Base-by-base conservation (phyloP, 169 alveolate species). In the Plasmodium knowlesi region DNA sequence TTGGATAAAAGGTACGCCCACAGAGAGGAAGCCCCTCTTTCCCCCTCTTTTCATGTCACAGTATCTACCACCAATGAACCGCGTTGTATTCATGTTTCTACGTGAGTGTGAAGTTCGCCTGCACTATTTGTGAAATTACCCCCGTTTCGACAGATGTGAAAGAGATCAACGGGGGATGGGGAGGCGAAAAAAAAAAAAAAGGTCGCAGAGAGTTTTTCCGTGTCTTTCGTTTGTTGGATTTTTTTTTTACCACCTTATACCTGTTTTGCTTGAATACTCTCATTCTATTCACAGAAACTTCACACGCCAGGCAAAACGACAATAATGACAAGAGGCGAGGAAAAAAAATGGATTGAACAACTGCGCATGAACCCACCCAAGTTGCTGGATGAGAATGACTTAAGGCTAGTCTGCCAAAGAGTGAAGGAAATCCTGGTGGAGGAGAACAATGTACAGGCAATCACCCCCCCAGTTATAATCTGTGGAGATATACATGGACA, bases 401-500 rank as follows among this genome's bases (percentile, higher is more conserved):
- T 99, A 72, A 98, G 97, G 94, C 96, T 97, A 67, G 97, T 99
- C 61, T 99, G 99, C 97, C 98, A 98, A 84, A 98, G 98, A 95
- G 99, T 99, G 12, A 98, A 98, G 92, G 99, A 98, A 84, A 98
- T 99, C 37, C 97, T 99, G 83, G 98, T 98, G 74, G 99, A 99
- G 95, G 99, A 99, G 82, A 96, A 98, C 72, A 99, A 99, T 95
- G 99, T 99, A 50, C 99, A 98, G 93, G 97, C 99, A 43, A 98
- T 99, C 14, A 98, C 98, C 84, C 98, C 99, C 3, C 99, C 99
- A 8, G 99, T 99, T 67, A 99, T 99, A 92, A 98, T 98, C 34
- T 98, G 99, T 93, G 99, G 99, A 73, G 99, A 99, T 95, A 98
- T 99, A 57, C 99, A 99, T 93, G 99, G 99, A 25, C 98, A 99